A percentile compares a stretch with the other conserved stretches of the same genome.
Evolutionary conservation across 2,329 filamentous ascomycete species (phyloP).

Genomic region (Leptographium procerum): DNA sequence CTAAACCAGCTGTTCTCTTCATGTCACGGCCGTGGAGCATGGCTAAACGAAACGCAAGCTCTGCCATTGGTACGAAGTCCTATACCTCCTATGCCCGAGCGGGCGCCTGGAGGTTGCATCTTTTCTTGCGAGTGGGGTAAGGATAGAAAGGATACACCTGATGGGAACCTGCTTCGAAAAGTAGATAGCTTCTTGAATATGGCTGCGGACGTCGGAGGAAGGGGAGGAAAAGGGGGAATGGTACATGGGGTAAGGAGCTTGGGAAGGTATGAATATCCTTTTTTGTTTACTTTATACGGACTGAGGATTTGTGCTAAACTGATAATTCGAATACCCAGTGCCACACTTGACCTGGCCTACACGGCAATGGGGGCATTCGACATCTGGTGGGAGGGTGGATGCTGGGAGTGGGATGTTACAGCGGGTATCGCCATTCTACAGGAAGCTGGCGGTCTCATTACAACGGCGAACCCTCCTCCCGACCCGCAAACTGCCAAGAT

Average conservation of each 20-base stretch:
- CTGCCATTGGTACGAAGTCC: constrained; percentile 54
- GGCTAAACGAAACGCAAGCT: constrained; percentile 51
- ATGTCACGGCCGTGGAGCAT: constrained; percentile 54
- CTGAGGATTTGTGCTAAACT: not conserved
- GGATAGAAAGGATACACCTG: constrained; percentile 53
- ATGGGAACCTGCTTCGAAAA: constrained; percentile 60
- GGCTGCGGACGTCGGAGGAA: constrained; percentile 52
- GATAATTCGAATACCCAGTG: constrained; percentile 29
- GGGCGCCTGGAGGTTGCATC: constrained; percentile 57
- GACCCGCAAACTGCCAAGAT: constrained; percentile 44
- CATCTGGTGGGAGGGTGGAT: constrained; percentile 76
- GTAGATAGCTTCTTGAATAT: constrained; percentile 66
- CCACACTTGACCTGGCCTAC: constrained; percentile 64
- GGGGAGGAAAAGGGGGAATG: constrained; percentile 62
- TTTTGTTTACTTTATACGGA: not conserved
- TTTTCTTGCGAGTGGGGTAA: constrained; percentile 75
- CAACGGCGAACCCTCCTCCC: constrained; percentile 59
- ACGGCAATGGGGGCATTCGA: constrained; percentile 65
- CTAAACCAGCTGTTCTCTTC: constrained; percentile 59
- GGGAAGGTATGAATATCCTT: constrained; percentile 25
- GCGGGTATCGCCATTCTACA: constrained; percentile 62
- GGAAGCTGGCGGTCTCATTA: constrained; percentile 64
- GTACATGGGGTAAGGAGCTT: constrained; percentile 65
- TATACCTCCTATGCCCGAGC: constrained; percentile 48
- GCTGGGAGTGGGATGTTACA: constrained; percentile 74